Base-by-base conservation (phyloP, 768 basidiomycete species). In the Trametopsis cervina region DNA sequence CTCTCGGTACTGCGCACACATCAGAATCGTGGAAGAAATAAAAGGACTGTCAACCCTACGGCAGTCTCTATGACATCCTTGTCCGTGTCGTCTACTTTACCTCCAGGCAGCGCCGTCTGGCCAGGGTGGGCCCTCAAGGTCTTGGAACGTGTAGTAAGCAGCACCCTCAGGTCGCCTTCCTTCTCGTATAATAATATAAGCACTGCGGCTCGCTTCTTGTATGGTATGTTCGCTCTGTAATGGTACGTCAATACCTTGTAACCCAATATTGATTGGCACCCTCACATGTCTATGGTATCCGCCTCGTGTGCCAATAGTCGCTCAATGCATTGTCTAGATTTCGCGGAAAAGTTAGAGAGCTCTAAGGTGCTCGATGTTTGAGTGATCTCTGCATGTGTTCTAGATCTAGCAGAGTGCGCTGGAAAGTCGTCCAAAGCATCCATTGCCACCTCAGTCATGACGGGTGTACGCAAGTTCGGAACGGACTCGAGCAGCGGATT, bases 71-170 rank as follows among this genome's bases (percentile, higher is more conserved):
- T 64, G 2, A 86, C 68, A 60, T 76, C 74, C 1, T 57, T 54
- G 63, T 95, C 92, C 2, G 61, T 69, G 3, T 76, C 73, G 53
- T 93, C 90, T 29, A 75, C 72, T 57, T 83, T 87, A 2, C 90
- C 90, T 13, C 90, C 90, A 0, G 90, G 90, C 0, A 92, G 63
- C 1, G 89, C 89, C 3, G 87, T 89, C 60, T 90, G 82, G 15
- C 85, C 88, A 3, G 87, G 81, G 63, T 90, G 87, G 0, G 83
- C 78, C 23, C 86, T 70, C 10, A 90, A 70, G 2, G 68, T 60
- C 62, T 86, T 90, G 4, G 90, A 88, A 9, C 92, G 78, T 3
- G 92, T 95, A 1, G 92, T 95, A 46, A 95, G 68, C 18, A 94
- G 69, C 4, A 94, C 89, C 11, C 83, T 77, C 4, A 93, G 66